These are phyloP conservation scores for Citrus sinensis DNA, from an alignment of 345 rosid species.

Conservation along the genomic window DNA sequence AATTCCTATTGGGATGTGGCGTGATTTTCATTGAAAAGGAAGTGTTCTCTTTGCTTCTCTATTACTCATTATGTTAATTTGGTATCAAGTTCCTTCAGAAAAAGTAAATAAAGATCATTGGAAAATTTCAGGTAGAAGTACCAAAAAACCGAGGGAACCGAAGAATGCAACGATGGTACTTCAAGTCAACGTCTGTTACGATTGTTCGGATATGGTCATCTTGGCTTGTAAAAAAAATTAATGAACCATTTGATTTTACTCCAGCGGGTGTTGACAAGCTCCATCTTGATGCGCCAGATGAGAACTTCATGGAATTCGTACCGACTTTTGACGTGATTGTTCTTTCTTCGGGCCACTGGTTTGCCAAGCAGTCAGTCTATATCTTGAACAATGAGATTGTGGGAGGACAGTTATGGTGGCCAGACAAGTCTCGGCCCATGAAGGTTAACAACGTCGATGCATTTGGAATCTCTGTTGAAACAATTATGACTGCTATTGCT, in stretches of 20 bases:
- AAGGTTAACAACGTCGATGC: slow-evolving; percentile 83
- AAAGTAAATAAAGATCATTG: not conserved
- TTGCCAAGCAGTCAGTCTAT: slow-evolving; percentile 90
- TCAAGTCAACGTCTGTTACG: slow-evolving; percentile 66
- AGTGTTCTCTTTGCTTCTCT: not conserved
- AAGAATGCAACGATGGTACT: slow-evolving; percentile 84
- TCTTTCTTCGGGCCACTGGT: slow-evolving; percentile 97
- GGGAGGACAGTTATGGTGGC: slow-evolving; percentile 98
- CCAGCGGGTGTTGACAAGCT: slow-evolving; percentile 76
- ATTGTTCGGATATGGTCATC: slow-evolving; percentile 93
- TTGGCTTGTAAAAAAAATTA: slow-evolving; percentile 79
- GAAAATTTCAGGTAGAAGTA: slow-evolving; percentile 70
- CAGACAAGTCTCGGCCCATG: slow-evolving; percentile 60
- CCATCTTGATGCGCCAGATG: slow-evolving; percentile 82
- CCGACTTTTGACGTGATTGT: slow-evolving; percentile 72
- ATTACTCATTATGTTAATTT: not conserved
- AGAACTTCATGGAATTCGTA: slow-evolving; percentile 63
- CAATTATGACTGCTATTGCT: slow-evolving; percentile 60
- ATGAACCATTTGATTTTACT: slow-evolving; percentile 64
- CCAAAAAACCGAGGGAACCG: slow-evolving; percentile 84
- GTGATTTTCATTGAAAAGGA: not conserved
- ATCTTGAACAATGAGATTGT: slow-evolving; percentile 74
- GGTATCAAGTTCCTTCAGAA: not conserved
- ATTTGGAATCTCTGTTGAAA: slow-evolving; percentile 83
- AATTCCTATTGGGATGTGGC: not conserved